phyloP scores from a whole-genome alignment of 225 moss, liverwort and hornwort species.

The Neckera pumila region DNA sequence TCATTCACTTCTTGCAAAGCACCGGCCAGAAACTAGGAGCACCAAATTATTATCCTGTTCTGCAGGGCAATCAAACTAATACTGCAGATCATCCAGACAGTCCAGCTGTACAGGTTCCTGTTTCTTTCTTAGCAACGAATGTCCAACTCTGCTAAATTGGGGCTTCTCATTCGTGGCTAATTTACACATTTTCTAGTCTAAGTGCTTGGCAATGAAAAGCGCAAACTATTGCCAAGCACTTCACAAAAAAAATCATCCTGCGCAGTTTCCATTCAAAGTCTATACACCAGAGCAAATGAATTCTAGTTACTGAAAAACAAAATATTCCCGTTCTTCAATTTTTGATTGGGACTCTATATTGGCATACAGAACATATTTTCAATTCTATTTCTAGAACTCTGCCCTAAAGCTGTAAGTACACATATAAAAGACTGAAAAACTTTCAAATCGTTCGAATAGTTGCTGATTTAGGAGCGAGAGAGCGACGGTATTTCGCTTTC shows the following conservation, averaged over 20 bases:
- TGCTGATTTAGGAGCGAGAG: neutral
- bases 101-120: neutral
- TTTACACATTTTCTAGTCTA: neutral
- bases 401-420: neutral
- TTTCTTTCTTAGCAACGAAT: neutral
- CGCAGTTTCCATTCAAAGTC: neutral
- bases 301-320: neutral
- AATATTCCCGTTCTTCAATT: neutral
- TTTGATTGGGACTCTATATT: neutral
- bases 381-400: neutral
- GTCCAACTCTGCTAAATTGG: neutral
- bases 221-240: neutral
- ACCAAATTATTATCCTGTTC: neutral
- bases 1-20: neutral
- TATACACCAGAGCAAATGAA: neutral
- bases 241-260: neutral
- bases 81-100: neutral
- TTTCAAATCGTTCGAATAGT: neutral
- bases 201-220: neutral
- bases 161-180: neutral
- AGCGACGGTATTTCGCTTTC: neutral
- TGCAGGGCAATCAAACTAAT: neutral
- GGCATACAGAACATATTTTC: neutral
- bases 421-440: neutral
- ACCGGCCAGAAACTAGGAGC: neutral